Evolutionary conservation across 148 eudicot species (phyloP).

Genomic region (Cornus florida): DNA sequence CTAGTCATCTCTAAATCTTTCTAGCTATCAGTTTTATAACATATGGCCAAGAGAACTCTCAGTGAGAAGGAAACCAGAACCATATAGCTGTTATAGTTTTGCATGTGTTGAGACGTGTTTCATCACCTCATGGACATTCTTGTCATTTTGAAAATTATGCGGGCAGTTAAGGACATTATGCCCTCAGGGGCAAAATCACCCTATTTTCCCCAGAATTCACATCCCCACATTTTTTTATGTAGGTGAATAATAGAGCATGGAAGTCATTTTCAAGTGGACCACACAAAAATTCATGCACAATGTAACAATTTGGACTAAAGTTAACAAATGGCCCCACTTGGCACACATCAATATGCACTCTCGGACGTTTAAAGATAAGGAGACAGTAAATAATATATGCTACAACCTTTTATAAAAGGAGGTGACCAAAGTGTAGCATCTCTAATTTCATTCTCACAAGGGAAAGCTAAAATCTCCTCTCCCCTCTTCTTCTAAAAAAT

Average conservation of each 20-base stretch:
- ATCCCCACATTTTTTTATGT: too few relatives aligned
- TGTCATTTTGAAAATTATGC: not conserved
- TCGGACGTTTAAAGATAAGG: not conserved
- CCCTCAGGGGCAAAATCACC: too few relatives aligned
- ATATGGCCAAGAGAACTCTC: not conserved
- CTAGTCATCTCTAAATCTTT: not conserved
- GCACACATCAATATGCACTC: conserved; percentile 3
- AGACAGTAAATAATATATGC: not conserved
- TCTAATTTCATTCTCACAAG: not conserved
- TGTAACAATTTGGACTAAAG: not conserved
- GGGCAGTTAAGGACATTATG: not conserved
- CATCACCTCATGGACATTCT: not conserved
- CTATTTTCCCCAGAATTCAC: too few relatives aligned
- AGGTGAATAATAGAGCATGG: not conserved
- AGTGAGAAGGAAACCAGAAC: too few relatives aligned
- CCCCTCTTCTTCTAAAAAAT: conserved; percentile 9
- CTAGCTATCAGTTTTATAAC: not conserved
- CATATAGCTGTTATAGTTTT: not conserved
- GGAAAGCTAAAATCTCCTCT: not conserved
- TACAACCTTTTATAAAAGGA: not conserved
- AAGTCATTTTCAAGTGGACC: not conserved
- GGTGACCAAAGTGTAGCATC: not conserved
- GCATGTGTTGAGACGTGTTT: not conserved
- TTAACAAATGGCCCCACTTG: not conserved
- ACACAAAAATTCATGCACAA: not conserved